These are phyloP conservation scores for Cylindrodendrum hubeiense DNA, from an alignment of 2,329 filamentous ascomycete species.

Conservation along the genomic window DNA sequence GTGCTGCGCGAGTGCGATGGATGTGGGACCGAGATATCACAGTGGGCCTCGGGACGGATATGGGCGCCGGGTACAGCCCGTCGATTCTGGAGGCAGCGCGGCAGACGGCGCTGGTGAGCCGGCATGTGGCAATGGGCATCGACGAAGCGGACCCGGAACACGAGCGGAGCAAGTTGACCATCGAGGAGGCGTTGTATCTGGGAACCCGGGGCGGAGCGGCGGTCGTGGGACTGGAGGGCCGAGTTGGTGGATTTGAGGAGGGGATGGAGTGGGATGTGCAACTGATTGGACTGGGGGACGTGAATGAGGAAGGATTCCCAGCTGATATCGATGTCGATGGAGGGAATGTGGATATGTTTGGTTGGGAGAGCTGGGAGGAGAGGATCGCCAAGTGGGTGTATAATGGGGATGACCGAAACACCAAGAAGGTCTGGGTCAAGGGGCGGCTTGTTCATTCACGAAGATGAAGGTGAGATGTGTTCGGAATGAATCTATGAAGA, in stretches of 20 bases:
- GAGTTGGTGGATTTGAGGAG: constrained; percentile 84
- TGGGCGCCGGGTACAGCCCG: constrained; percentile 87
- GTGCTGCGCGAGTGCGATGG: constrained; percentile 80
- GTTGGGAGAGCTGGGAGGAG: constrained; percentile 90
- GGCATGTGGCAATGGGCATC: constrained; percentile 73
- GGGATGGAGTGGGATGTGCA: constrained; percentile 95
- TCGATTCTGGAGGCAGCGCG: constrained; percentile 86
- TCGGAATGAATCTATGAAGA: neutral
- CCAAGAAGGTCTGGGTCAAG: constrained; percentile 87
- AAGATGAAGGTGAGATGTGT: neutral
- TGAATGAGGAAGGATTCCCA: constrained; percentile 55
- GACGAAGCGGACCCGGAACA: constrained; percentile 42
- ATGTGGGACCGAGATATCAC: constrained; percentile 80
- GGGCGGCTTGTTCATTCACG: constrained; percentile 82
- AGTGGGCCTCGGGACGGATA: constrained; percentile 90
- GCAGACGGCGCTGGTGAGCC: constrained; percentile 82
- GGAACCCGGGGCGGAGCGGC: constrained; percentile 89
- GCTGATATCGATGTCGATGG: constrained; percentile 54
- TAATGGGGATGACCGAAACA: constrained; percentile 93
- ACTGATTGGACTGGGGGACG: constrained; percentile 74
- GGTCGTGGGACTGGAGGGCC: constrained; percentile 79
- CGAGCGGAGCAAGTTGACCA: constrained; percentile 76
- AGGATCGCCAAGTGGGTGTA: constrained; percentile 94
- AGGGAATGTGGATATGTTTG: constrained; percentile 88
- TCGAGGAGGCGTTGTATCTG: constrained; percentile 88